A percentile compares a stretch with the other conserved stretches of the same genome.
phyloP scores from a whole-genome alignment of 345 rosid species.

The Brassica nigra region DNA sequence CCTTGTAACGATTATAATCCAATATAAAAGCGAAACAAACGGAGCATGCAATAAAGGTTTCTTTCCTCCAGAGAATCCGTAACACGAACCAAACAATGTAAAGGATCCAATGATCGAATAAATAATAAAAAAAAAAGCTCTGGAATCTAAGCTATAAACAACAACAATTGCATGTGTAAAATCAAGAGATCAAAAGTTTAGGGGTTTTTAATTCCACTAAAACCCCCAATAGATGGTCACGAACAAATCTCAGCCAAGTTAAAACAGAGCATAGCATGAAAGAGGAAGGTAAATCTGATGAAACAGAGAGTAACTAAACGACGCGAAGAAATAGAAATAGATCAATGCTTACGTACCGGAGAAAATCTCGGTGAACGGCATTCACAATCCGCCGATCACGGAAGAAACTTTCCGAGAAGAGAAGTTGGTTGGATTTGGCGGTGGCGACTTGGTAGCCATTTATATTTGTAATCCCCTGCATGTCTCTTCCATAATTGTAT shows the following conservation, averaged over 20 bases:
- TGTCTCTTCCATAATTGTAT: slow-evolving; percentile 11
- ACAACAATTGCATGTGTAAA: slow-evolving; percentile 20
- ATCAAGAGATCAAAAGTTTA: slow-evolving; percentile 1
- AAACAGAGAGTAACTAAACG: slow-evolving; percentile 20
- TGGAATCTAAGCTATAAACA: background rate
- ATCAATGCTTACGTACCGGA: slow-evolving; percentile 34
- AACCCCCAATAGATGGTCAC: background rate
- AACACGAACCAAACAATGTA: background rate
- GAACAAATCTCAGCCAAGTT: background rate
- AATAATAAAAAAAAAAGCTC: too few species aligned
- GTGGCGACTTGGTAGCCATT: slow-evolving; percentile 31
- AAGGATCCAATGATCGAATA: background rate
- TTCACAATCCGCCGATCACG: slow-evolving; percentile 31
- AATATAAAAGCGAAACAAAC: background rate
- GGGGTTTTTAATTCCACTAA: background rate
- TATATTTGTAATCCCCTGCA: slow-evolving; percentile 14
- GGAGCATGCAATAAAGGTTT: slow-evolving; percentile 20
- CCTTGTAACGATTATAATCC: slow-evolving; percentile 1
- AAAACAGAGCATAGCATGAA: background rate
- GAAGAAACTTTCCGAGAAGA: slow-evolving; percentile 4
- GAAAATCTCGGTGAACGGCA: slow-evolving; percentile 32
- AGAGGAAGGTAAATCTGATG: background rate
- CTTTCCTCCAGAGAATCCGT: slow-evolving; percentile 20
- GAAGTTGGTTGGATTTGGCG: background rate
- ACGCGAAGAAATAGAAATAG: background rate